phyloP scores from a whole-genome alignment of 1,284 basidiomycete species.

The Ustilago nuda region DNA sequence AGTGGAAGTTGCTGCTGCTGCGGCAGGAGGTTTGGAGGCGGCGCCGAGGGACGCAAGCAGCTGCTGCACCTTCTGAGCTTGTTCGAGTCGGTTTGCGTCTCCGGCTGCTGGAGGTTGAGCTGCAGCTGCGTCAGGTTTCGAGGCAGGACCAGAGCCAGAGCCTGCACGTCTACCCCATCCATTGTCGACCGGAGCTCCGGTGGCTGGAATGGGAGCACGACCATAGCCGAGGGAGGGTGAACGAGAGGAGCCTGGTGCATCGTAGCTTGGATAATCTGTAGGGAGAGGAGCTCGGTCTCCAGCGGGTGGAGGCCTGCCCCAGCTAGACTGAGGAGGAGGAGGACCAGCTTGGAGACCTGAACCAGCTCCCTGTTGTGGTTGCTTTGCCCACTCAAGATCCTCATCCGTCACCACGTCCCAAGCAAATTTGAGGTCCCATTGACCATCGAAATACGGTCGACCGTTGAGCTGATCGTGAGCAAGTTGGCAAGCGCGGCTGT shows the following conservation, averaged over 20 bases:
- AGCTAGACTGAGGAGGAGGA: slow-evolving; percentile 42
- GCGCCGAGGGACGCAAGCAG: slow-evolving; percentile 61
- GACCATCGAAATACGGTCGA: slow-evolving; percentile 82
- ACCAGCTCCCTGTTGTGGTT: slow-evolving; percentile 17
- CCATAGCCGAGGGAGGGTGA: slow-evolving; percentile 26
- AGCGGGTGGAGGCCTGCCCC: slow-evolving; percentile 18
- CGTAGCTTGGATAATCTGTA: slow-evolving; percentile 30
- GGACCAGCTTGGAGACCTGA: slow-evolving; percentile 65
- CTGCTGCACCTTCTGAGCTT: slow-evolving; percentile 69
- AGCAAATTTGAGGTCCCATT: slow-evolving; percentile 86
- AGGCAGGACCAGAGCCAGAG: slow-evolving; percentile 21
- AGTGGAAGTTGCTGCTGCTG: slow-evolving; percentile 21
- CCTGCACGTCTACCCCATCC: slow-evolving; percentile 47
- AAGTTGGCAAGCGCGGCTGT: slow-evolving; percentile 75
- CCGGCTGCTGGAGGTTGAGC: slow-evolving; percentile 9
- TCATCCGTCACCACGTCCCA: slow-evolving; percentile 76
- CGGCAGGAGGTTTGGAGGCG: slow-evolving; percentile 32
- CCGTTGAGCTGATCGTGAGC: slow-evolving; percentile 84
- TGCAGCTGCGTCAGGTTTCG: slow-evolving; percentile 5
- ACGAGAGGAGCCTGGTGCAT: slow-evolving; percentile 7
- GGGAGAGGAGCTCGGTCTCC: slow-evolving; percentile 26
- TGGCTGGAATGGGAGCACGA: slow-evolving; percentile 35
- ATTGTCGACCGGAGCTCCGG: slow-evolving; percentile 42
- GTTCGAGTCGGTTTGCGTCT: slow-evolving; percentile 61
- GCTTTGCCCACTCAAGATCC: slow-evolving; percentile 49